Percentiles rank a stretch among this genome's conserved stretches.
phyloP scores from a whole-genome alignment of 2,329 filamentous ascomycete species.

The Dothideomycetidae sp. region DNA sequence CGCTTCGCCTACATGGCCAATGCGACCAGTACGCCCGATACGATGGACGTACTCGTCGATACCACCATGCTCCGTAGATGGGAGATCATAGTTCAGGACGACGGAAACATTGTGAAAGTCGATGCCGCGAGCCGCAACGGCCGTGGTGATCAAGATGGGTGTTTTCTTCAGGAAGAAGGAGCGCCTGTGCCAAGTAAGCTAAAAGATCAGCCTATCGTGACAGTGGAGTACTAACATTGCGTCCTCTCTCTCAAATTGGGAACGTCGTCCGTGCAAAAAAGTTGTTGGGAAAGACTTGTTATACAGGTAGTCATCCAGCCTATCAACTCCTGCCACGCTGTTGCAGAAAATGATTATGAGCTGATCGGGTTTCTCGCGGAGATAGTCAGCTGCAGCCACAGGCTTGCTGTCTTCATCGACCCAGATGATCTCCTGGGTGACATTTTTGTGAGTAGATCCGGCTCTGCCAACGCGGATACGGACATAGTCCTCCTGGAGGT shows the following conservation, averaged over 20 bases:
- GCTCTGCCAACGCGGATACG: slow-evolving; percentile 77
- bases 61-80: slow-evolving; percentile 59
- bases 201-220: not conserved
- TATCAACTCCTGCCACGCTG: slow-evolving; percentile 60
- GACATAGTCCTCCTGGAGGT: slow-evolving; percentile 59
- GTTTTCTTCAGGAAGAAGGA: slow-evolving; percentile 61
- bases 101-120: slow-evolving; percentile 79
- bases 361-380: slow-evolving; percentile 54
- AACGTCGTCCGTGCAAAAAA: slow-evolving; percentile 77
- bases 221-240: slow-evolving; percentile 47
- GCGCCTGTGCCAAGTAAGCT: slow-evolving; percentile 32
- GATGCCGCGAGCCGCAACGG: slow-evolving; percentile 73
- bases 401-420: slow-evolving; percentile 55
- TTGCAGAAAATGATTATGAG: slow-evolving; percentile 89
- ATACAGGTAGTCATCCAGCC: slow-evolving; percentile 76
- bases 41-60: slow-evolving; percentile 90
- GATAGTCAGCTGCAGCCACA: slow-evolving; percentile 54
- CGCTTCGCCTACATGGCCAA: slow-evolving; percentile 72
- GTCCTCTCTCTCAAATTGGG: slow-evolving; percentile 82
- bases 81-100: slow-evolving; percentile 88
- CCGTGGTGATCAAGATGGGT: slow-evolving; percentile 76
- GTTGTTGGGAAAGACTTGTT: slow-evolving; percentile 68
- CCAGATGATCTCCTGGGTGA: slow-evolving; percentile 59
- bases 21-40: slow-evolving; percentile 89
- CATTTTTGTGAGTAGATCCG: slow-evolving; percentile 69